Evolutionary conservation across 1,139 yeast species (phyloP).

Genomic region (Pichia inconspicua): DNA sequence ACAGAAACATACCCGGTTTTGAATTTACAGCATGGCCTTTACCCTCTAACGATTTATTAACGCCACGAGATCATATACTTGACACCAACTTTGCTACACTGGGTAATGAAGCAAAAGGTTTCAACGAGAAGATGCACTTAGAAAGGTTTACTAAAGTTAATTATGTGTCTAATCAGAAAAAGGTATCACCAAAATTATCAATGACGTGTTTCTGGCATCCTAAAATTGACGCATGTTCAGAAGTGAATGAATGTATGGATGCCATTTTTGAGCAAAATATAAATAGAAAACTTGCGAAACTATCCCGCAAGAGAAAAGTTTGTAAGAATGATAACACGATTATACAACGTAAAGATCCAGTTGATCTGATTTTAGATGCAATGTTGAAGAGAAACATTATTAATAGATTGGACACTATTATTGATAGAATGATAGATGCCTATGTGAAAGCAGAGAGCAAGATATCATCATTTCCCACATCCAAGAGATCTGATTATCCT

Average conservation of each 20-base stretch:
- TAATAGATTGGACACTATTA: slow-evolving; percentile 6
- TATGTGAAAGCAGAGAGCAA: neutral
- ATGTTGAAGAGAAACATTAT: slow-evolving; percentile 3
- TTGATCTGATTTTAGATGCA: slow-evolving; percentile 2
- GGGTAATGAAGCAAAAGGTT: neutral
- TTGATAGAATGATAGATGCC: slow-evolving; percentile 8
- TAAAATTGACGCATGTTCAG: slow-evolving; percentile 5
- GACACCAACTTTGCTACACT: slow-evolving; percentile 2
- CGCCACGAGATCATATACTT: slow-evolving; percentile 14
- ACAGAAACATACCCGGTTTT: slow-evolving; percentile 34
- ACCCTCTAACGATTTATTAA: slow-evolving; percentile 30
- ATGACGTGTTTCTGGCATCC: slow-evolving; percentile 12
- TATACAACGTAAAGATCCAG: slow-evolving; percentile 3
- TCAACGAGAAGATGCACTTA: neutral
- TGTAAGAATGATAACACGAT: neutral
- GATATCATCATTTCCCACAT: neutral
- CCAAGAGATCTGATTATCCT: neutral
- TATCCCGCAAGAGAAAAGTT: neutral
- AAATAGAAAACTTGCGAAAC: slow-evolving; percentile 7
- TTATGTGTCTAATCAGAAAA: slow-evolving; percentile 1
- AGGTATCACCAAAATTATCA: neutral
- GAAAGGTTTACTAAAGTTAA: slow-evolving; percentile 8
- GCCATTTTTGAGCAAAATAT: slow-evolving; percentile 34
- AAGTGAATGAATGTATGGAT: slow-evolving; percentile 24
- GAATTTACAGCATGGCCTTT: slow-evolving; percentile 46